phyloP scores from a whole-genome alignment of 345 rosid species.

The Populus alba region DNA sequence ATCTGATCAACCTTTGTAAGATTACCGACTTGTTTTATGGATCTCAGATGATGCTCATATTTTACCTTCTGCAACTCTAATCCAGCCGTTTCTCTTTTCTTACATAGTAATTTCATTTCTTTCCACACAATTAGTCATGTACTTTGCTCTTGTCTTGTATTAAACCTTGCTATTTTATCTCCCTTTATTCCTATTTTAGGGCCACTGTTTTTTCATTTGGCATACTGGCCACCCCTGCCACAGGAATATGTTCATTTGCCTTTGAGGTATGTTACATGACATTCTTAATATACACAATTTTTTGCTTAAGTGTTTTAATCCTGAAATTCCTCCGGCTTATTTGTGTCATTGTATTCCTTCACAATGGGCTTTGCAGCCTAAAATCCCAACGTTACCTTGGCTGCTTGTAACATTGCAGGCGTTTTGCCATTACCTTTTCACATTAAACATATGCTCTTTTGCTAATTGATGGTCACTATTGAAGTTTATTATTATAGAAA shows the following conservation, averaged over 20 bases:
- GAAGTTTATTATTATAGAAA: too few relatives aligned
- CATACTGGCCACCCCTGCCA: conserved; percentile 67
- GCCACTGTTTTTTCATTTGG: conserved; percentile 72
- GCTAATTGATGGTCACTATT: too few relatives aligned
- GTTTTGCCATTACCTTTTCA: not conserved
- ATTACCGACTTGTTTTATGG: conserved; percentile 12
- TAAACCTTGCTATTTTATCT: too few relatives aligned
- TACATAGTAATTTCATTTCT: not conserved
- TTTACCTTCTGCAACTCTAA: not conserved
- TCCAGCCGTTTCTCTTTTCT: not conserved
- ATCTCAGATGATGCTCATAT: not conserved
- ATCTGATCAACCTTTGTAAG: conserved; percentile 86
- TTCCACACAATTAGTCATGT: not conserved
- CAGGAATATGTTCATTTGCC: conserved; percentile 61
- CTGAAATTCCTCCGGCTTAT: not conserved
- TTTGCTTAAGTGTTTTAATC: not conserved
- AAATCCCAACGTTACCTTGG: not conserved
- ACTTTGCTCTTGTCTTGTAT: not conserved
- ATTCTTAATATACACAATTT: not conserved
- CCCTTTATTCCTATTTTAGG: conserved; percentile 34
- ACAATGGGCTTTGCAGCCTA: not conserved
- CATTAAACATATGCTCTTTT: not conserved
- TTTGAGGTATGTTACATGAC: conserved; percentile 54
- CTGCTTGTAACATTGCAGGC: not conserved
- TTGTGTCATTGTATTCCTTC: not conserved